Evolutionary conservation across 805 yeast species (phyloP).

Genomic region (Lipomyces starkeyi): DNA sequence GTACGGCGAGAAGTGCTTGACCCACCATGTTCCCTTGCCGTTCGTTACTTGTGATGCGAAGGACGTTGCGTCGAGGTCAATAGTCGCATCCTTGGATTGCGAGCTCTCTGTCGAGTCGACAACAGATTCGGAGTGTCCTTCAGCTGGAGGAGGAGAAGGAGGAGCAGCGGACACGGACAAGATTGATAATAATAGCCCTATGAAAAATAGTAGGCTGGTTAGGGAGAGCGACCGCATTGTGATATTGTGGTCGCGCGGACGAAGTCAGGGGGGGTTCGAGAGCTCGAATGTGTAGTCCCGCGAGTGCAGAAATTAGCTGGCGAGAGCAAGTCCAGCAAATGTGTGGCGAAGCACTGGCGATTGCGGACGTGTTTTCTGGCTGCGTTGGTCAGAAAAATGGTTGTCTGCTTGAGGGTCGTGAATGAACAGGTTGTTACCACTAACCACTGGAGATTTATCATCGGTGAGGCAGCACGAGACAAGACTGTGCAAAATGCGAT

Average conservation of each 20-base stretch:
- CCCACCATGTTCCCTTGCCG: conserved; percentile 64
- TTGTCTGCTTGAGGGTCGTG: neutral
- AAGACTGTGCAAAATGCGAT: neutral
- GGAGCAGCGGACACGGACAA: neutral
- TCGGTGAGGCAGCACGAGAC: neutral
- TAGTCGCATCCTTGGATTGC: conserved; percentile 13
- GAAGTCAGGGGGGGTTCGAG: conserved; percentile 11
- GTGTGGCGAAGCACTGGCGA: neutral
- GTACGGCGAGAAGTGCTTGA: conserved; percentile 90
- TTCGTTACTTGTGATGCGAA: conserved; percentile 16
- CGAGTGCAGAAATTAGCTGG: neutral
- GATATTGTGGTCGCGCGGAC: neutral
- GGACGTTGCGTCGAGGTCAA: conserved; percentile 26
- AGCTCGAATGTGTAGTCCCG: neutral
- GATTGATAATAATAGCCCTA: neutral
- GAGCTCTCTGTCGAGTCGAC: conserved; percentile 12
- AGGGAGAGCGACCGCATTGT: conserved; percentile 2
- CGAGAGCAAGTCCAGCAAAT: neutral
- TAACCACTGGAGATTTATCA: neutral
- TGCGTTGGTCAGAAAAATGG: neutral
- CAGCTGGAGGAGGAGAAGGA: neutral
- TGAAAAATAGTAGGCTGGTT: neutral
- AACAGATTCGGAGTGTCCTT: conserved; percentile 2
- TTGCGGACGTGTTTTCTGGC: neutral
- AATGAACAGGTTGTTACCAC: neutral